Percentiles rank a stretch among this genome's conserved stretches.
Conservation (phyloP, 495 filamentous ascomycete genomes). For the Podospora didyma region DNA sequence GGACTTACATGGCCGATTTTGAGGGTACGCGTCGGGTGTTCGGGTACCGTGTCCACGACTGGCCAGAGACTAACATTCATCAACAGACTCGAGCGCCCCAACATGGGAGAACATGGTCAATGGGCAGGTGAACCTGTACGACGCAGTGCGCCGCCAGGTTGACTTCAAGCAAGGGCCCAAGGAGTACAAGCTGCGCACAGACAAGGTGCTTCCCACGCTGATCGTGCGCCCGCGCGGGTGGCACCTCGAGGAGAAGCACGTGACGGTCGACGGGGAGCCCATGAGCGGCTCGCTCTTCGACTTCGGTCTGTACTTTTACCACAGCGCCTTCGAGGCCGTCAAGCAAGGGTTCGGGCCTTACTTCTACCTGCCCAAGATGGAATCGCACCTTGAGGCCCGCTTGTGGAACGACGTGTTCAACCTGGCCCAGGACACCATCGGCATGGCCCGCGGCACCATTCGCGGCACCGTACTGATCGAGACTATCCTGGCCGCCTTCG, state of each 20-base stretch:
- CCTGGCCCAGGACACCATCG: conserved; percentile 87
- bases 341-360: conserved; percentile 84
- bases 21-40: conserved; percentile 58
- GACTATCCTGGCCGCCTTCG: conserved; percentile 97
- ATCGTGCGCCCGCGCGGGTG: conserved; percentile 87
- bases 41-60: neutral
- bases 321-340: conserved; percentile 90
- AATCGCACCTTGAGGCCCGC: conserved; percentile 93
- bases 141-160: conserved; percentile 89
- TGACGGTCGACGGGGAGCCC: conserved; percentile 91
- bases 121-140: conserved; percentile 97
- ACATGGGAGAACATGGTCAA: conserved; percentile 99
- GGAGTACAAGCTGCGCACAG: conserved; percentile 95
- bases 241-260: conserved; percentile 98
- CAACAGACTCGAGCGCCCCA: conserved; percentile 85
- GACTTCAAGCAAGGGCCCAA: conserved; percentile 96
- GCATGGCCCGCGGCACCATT: conserved; percentile 86
- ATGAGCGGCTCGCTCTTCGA: conserved; percentile 94
- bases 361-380: conserved; percentile 99
- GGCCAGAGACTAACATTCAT: neutral
- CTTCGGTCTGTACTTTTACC: conserved; percentile 99
- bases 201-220: conserved; percentile 71
- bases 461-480: conserved; percentile 96
- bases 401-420: conserved; percentile 99
- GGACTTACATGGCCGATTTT: conserved; percentile 99